Base-by-base conservation (phyloP, 768 basidiomycete genomes). In the Pisolithus microcarpus region DNA sequence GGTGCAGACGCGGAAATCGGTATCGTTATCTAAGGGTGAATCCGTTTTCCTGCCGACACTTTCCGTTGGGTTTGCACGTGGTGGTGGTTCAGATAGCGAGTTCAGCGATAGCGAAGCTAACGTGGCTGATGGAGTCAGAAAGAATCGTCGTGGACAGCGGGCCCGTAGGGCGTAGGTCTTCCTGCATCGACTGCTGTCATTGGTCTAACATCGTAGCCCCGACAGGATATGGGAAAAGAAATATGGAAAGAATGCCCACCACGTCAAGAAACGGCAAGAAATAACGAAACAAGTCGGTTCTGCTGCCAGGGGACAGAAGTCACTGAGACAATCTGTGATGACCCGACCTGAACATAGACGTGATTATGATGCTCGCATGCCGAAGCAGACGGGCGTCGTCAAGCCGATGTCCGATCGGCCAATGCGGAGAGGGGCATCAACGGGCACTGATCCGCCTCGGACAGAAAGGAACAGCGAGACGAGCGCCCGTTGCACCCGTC, bases 181-280 rank as follows among this genome's bases (percentile, higher is more conserved):
- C 3, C 36, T 21, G 11, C 11, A 19, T 34, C 45, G 40, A 38
- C 49, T 46, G 52, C 5, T 26, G 24, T 39, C 43, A 43, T 50
- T 44, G 8, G 15, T 5, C 31, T 24, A 44, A 39, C 40, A n/a
- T 38, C 36, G 34, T 36, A 42, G n/a, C n/a, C 4, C 21, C 38
- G 46, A 38, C 60, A 97, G 94, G 2, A 96, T 98, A 57, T 97
- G 95, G 94, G 95, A 97, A 70, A 94, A 92, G 72, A 97, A 93
- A 67, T 98, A 82, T 59, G 95, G 95, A 44, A 79, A 75, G 53
- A 81, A 84, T 54, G 94, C 95, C 21, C 96, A 95, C 64, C 95
- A 98, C 66, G 78, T 94, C 69, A 86, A 87, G 68, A 85, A 81
- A 57, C 66, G 71, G 53, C 63, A 60, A 39, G 70, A 69, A 50